These are phyloP conservation scores for Allium cepa DNA, from an alignment of 106 monocot genomes.

Conservation along the genomic window DNA sequence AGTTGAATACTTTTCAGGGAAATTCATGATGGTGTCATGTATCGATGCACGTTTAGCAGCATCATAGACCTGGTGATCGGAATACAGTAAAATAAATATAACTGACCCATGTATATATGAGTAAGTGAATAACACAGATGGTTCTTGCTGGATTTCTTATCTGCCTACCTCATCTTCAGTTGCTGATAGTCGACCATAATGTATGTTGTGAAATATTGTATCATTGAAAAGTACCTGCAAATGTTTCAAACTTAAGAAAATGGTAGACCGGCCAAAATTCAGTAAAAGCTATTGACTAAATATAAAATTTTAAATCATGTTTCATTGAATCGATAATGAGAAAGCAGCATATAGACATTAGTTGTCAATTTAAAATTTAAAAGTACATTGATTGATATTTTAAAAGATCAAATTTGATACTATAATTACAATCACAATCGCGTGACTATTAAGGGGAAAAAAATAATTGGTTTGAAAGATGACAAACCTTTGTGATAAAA, in stretches of 20 bases:
- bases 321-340: background rate
- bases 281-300: background rate
- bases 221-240: conserved; percentile 92
- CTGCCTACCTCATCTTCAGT: conserved; percentile 72
- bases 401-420: too few species aligned
- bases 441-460: too few species aligned
- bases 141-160: background rate
- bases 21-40: conserved; percentile 90
- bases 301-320: background rate
- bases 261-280: background rate
- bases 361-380: too few species aligned
- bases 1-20: conserved; percentile 84
- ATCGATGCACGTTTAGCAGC: conserved; percentile 75
- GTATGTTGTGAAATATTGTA: conserved; percentile 92
- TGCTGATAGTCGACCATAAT: conserved; percentile 79
- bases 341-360: background rate
- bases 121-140: background rate
- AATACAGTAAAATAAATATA: too few species aligned
- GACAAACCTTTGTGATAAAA: too few species aligned
- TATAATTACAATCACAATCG: too few species aligned
- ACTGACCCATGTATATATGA: background rate
- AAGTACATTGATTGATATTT: too few species aligned
- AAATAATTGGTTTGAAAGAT: too few species aligned
- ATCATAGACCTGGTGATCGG: conserved; percentile 51
- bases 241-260: background rate